phyloP scores from a whole-genome alignment of 148 eudicot genomes.

The Fagopyrum tataricum region DNA sequence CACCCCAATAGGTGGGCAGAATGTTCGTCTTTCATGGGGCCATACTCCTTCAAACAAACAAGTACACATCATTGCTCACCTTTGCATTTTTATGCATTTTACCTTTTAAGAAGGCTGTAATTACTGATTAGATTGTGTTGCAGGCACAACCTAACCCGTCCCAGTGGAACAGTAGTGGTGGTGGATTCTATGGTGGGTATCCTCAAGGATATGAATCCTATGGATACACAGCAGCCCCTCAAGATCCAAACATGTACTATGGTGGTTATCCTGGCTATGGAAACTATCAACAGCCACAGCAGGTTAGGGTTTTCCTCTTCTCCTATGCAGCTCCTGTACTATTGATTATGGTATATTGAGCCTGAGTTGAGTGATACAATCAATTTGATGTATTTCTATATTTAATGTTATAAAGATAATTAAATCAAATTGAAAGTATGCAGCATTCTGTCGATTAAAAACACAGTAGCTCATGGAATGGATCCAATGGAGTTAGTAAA shows the following conservation, averaged over 20 bases:
- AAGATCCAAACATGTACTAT: slow-evolving; percentile 81
- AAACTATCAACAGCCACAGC: slow-evolving; percentile 83
- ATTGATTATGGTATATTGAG: background rate
- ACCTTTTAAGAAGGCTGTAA: background rate
- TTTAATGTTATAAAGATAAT: too few species aligned
- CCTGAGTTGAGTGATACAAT: too few species aligned
- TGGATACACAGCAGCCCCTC: slow-evolving; percentile 66
- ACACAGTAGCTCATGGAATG: too few species aligned
- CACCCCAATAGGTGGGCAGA: slow-evolving; percentile 64
- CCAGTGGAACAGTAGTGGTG: slow-evolving; percentile 42
- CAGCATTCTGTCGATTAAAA: too few species aligned
- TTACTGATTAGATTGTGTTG: background rate
- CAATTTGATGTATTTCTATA: too few species aligned
- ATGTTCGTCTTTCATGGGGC: slow-evolving; percentile 88
- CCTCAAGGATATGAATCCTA: slow-evolving; percentile 70
- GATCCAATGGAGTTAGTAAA: too few species aligned
- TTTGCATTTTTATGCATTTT: slow-evolving; percentile 1
- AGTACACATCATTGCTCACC: slow-evolving; percentile 25
- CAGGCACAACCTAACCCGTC: slow-evolving; percentile 59
- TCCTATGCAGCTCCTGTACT: background rate
- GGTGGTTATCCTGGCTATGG: slow-evolving; percentile 68
- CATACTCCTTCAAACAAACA: slow-evolving; percentile 82
- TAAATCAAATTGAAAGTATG: too few species aligned
- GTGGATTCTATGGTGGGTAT: slow-evolving; percentile 54
- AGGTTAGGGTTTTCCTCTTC: slow-evolving; percentile 31